Percentiles rank a stretch among this genome's conserved stretches.
Conservation (phyloP, 495 filamentous ascomycete genomes). For the Neurospora tetrasperma region DNA sequence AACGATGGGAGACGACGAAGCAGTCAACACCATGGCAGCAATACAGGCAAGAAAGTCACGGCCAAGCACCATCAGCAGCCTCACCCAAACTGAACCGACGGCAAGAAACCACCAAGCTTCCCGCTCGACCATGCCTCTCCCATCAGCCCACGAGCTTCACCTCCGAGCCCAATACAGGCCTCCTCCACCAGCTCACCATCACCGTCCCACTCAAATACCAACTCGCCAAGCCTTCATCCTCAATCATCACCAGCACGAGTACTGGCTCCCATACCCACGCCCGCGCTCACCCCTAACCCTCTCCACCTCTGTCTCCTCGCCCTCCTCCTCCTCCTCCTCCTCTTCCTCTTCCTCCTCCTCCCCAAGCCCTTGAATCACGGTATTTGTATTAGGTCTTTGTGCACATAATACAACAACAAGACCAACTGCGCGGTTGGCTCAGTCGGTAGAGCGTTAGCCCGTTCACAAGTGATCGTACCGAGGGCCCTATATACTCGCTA, state of each 20-base stretch:
- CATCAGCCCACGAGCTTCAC: background rate
- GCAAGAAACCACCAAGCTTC: background rate
- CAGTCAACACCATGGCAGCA: background rate
- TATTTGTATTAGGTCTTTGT: background rate
- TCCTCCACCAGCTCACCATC: background rate
- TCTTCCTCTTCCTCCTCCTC: background rate
- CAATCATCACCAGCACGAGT: background rate
- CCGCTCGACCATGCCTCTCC: background rate
- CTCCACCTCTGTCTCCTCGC: background rate
- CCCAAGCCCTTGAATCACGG: background rate
- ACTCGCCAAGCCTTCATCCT: background rate
- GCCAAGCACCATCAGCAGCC: background rate
- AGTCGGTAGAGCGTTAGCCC: background rate
- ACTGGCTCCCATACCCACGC: background rate
- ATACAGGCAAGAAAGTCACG: background rate
- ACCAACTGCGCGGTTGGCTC: background rate
- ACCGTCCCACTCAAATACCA: background rate
- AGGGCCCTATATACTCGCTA: background rate
- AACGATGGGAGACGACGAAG: background rate
- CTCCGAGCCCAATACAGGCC: background rate
- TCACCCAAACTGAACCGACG: background rate
- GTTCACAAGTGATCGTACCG: background rate
- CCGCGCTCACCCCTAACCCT: background rate
- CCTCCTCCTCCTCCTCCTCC: background rate
- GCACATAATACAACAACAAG: background rate